These are phyloP conservation scores for Platanthera zijinensis DNA, from an alignment of 106 monocot genomes.

Conservation along the genomic window DNA sequence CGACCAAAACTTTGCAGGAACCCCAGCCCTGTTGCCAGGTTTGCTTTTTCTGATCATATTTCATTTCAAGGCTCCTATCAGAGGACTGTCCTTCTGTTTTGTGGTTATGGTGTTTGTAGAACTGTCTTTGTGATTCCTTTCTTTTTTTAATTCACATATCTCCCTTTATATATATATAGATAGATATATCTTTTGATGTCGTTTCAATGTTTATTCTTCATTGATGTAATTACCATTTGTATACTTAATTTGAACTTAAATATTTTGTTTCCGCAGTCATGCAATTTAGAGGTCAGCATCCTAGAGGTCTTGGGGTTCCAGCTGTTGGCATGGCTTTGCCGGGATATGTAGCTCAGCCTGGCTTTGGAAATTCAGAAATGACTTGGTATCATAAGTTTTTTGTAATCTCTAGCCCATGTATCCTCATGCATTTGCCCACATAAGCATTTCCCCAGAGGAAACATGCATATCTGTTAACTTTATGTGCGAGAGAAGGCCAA, in stretches of 20 bases:
- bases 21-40: conserved; percentile 92
- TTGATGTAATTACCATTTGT: neutral
- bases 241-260: neutral
- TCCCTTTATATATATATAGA: neutral
- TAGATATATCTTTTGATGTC: neutral
- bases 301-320: conserved; percentile 70
- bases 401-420: neutral
- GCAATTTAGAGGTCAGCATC: conserved; percentile 83
- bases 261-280: conserved; percentile 44
- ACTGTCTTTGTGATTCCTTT: neutral
- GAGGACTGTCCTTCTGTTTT: neutral
- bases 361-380: conserved; percentile 92
- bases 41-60: neutral
- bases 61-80: neutral
- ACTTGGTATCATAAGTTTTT: conserved; percentile 46
- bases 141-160: neutral
- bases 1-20: conserved; percentile 70
- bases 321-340: conserved; percentile 92
- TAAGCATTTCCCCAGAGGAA: neutral
- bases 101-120: neutral
- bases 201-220: neutral
- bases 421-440: neutral
- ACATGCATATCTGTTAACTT: neutral
- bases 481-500: neutral
- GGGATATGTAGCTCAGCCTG: conserved; percentile 87